phyloP scores from a whole-genome alignment of 306 rosid species.

The Argentina anserina region DNA sequence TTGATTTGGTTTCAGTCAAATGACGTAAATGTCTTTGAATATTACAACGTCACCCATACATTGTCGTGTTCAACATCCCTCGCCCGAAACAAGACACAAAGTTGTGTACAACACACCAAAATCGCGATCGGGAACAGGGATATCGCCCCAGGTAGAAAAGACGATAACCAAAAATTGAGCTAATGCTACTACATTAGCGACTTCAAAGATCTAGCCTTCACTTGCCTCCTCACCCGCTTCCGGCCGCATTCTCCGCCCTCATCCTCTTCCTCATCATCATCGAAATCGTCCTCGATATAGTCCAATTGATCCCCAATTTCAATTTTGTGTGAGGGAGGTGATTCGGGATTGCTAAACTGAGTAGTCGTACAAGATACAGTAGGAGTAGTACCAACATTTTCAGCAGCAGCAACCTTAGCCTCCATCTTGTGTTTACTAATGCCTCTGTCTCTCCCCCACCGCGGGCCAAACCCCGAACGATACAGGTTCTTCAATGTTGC shows the following conservation, averaged over 20 bases:
- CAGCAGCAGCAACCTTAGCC: slow-evolving; percentile 5
- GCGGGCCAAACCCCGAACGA: slow-evolving; percentile 82
- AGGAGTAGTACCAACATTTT: not conserved
- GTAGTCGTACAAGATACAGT: not conserved
- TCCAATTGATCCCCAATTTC: slow-evolving; percentile 32
- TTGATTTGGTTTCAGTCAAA: no score
- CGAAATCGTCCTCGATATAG: slow-evolving; percentile 43
- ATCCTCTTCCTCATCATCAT: slow-evolving; percentile 21
- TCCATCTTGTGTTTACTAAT: slow-evolving; percentile 8
- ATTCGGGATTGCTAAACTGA: not conserved
- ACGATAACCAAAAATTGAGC: not conserved
- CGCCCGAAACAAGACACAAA: not conserved
- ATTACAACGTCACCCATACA: no score
- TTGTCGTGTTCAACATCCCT: no score
- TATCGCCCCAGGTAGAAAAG: slow-evolving; percentile 17
- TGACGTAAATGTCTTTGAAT: no score
- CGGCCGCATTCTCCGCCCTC: slow-evolving; percentile 2
- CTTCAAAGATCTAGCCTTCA: slow-evolving; percentile 81
- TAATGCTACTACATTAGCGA: slow-evolving; percentile 60
- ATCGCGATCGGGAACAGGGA: no score
- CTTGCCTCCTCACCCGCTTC: slow-evolving; percentile 64
- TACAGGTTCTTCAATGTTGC: slow-evolving; percentile 32
- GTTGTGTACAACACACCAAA: slow-evolving; percentile 23
- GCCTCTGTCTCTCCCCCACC: slow-evolving; percentile 58
- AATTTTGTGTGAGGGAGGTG: slow-evolving; percentile 16